A percentile compares a stretch with the other conserved stretches of the same genome.
Conservation (phyloP, 257 asterid species). For the Nemophila menziesii region DNA sequence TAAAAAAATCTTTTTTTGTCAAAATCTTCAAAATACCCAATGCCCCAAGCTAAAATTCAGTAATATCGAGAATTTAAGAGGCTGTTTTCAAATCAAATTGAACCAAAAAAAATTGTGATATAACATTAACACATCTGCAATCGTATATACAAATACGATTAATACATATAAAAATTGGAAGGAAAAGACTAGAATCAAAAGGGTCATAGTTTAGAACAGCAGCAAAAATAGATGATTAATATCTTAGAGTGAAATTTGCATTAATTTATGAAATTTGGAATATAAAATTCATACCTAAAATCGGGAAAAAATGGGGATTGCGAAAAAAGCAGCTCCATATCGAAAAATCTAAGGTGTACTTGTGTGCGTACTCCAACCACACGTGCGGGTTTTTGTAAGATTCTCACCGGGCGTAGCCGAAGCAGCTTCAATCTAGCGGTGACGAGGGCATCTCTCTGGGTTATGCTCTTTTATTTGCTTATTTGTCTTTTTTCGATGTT, state of each 20-base stretch:
- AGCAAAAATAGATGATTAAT: not conserved
- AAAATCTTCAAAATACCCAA: no score
- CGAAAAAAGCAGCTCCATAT: slow-evolving; percentile 30
- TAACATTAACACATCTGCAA: no score
- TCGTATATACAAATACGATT: no score
- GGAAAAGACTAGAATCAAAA: not conserved
- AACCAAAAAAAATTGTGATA: no score
- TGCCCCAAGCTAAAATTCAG: no score
- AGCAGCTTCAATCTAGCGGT: slow-evolving; percentile 27
- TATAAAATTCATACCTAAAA: slow-evolving; percentile 30
- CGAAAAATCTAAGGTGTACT: slow-evolving; percentile 4
- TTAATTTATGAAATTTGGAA: slow-evolving; percentile 6
- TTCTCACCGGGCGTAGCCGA: slow-evolving; percentile 29
- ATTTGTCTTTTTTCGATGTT: slow-evolving; percentile 7
- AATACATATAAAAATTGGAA: not conserved
- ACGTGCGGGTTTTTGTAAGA: slow-evolving; percentile 19
- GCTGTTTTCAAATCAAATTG: no score
- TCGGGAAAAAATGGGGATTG: slow-evolving; percentile 15
- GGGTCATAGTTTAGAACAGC: not conserved
- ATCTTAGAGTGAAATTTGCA: not conserved
- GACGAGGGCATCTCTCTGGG: slow-evolving; percentile 11
- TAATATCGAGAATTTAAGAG: no score
- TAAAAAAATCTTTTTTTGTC: no score
- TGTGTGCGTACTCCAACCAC: slow-evolving; percentile 3
- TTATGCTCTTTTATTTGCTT: not conserved